Evolutionary conservation across 1,139 yeast genomes (phyloP), one percentile per base, ranked within the genome.

Genomic region (Blastobotrys buckinghamii): DNA sequence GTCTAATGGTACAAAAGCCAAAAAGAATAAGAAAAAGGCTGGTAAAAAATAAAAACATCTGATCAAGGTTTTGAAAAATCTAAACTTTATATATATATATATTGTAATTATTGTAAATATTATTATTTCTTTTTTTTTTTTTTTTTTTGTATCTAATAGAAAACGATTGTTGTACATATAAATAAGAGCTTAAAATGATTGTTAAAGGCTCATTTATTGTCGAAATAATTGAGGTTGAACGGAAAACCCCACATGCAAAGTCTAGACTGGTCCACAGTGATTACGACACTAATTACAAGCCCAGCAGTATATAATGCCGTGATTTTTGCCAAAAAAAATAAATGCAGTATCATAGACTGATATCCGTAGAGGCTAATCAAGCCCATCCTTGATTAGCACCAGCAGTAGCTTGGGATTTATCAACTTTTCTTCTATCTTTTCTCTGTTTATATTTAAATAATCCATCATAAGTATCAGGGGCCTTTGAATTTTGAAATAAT

Each of bases 401-500:
- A 8, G 32, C 35, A 2, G 48, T 45, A 7, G 49, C 53, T 10
- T 40, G 42, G 2, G 32, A 29, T 13, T 33, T n/a, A 37, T 27
- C n/a, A n/a, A 30, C 34, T 17, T 26, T 22, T 12, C 47, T 45
- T 39, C 35, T 32, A 6, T 41, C 46, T 7, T 22, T 38, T 13
- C 39, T 32, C 26, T 50, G 51, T 12, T 44, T 16, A 32, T 33
- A 48, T 32, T 45, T 50, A 19, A 50, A 41, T 16, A 17, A 40
- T 3, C 53, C 53, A 29, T 46, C 29, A 40, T 50, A 50, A n/a
- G 47, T 29, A 39, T 53, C 57, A 13, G 52, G 56, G 2, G 55
- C 51, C 34, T 50, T 50, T 1, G 55, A 53, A 34, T 55, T 52
- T 36, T 42, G 50, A 54, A 55, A 55, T 15, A 54, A 54, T 34